Evolutionary conservation across 805 yeast species (phyloP).

Genomic region (Phaffomyces thermotolerans): DNA sequence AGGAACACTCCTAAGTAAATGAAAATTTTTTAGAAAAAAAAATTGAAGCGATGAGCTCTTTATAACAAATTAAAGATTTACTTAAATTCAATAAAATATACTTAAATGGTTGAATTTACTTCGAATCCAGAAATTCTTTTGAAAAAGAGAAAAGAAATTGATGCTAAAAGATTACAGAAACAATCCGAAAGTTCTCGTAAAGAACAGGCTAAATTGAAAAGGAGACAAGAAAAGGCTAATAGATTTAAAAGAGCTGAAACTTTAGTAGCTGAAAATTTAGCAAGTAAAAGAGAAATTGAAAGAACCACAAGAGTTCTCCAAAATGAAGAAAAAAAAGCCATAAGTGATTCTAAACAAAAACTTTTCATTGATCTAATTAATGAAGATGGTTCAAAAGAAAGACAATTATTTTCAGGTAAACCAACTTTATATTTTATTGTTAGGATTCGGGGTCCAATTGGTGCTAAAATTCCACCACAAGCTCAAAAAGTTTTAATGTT

Average conservation of each 20-base stretch:
- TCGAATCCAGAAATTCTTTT: conserved; percentile 72
- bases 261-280: conserved; percentile 56
- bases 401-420: conserved; percentile 32
- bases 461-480: conserved; percentile 59
- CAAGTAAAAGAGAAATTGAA: conserved; percentile 59
- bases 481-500: conserved; percentile 52
- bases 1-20: too few relatives aligned
- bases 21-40: too few relatives aligned
- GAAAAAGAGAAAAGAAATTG: conserved; percentile 74
- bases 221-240: conserved; percentile 30
- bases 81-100: neutral
- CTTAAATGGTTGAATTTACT: conserved; percentile 35
- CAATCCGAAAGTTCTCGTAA: conserved; percentile 35
- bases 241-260: conserved; percentile 66
- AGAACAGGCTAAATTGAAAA: conserved; percentile 29
- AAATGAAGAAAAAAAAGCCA: conserved; percentile 35
- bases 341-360: conserved; percentile 22
- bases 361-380: conserved; percentile 28
- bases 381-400: conserved; percentile 26
- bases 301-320: conserved; percentile 59
- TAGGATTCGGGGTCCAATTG: conserved; percentile 58
- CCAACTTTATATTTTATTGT: conserved; percentile 56
- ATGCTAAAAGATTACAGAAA: conserved; percentile 62
- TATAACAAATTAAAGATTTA: neutral
- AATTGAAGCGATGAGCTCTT: neutral